These are phyloP conservation scores for Macrolepiota dolichaula DNA, from an alignment of 768 basidiomycete species.

Conservation along the genomic window DNA sequence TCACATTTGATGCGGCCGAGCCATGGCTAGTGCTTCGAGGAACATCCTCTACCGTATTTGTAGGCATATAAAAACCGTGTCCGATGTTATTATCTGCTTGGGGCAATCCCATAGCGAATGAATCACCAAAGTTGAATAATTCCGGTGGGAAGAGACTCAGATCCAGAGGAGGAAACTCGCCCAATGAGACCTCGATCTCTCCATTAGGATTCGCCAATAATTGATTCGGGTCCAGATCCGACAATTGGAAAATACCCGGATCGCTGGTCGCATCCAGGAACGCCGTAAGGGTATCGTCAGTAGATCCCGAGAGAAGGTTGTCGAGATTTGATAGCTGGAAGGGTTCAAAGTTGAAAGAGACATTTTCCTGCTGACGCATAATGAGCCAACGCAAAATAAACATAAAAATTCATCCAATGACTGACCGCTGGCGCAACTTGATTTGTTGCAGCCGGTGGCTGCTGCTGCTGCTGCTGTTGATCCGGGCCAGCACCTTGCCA, in stretches of 20 bases:
- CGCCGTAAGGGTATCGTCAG: constrained; percentile 25
- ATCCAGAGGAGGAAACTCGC: constrained; percentile 14
- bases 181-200: constrained; percentile 34
- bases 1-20: not conserved
- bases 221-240: constrained; percentile 26
- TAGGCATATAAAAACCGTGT: not conserved
- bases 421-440: constrained; percentile 1
- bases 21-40: not conserved
- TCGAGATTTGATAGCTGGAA: constrained; percentile 12
- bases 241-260: constrained; percentile 32
- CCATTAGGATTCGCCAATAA: constrained; percentile 31
- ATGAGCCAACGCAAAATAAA: not conserved
- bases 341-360: constrained; percentile 20
- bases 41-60: not conserved
- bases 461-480: not conserved
- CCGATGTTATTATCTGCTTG: not conserved
- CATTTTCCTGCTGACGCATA: constrained; percentile 14
- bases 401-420: not conserved
- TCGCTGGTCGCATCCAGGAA: constrained; percentile 28
- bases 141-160: constrained; percentile 8
- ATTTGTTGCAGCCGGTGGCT: not conserved
- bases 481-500: not conserved
- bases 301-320: constrained; percentile 1
- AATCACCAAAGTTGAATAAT: constrained; percentile 3
- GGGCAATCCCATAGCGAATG: not conserved